Conservation (phyloP, 257 asterid genomes). For the Fraxinus excelsior region DNA sequence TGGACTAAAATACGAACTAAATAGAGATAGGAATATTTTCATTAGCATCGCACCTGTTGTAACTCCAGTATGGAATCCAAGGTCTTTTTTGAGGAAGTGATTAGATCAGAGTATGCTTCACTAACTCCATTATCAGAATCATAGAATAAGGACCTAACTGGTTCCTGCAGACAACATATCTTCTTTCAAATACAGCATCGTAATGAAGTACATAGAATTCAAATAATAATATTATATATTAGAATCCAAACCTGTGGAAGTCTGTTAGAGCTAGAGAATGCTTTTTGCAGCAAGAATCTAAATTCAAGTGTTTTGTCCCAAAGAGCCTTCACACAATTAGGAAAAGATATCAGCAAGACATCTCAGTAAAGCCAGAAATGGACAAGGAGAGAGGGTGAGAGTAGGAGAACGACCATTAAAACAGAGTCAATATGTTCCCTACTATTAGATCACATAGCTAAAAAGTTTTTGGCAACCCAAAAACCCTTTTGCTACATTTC, state of each 20-base stretch:
- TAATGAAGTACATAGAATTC: conserved; percentile 1
- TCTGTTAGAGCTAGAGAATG: conserved; percentile 79
- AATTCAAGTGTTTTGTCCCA: conserved; percentile 96
- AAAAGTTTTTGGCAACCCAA: neutral
- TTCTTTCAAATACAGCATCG: conserved; percentile 21
- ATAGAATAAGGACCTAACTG: conserved; percentile 65
- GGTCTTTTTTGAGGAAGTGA: conserved; percentile 72
- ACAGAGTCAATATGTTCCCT: neutral
- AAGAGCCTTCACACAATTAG: conserved; percentile 59
- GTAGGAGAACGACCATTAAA: neutral
- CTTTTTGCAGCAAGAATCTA: conserved; percentile 87
- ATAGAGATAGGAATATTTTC: neutral
- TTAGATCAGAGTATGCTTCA: conserved; percentile 76
- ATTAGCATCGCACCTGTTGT: conserved; percentile 69
- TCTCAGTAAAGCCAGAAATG: too few relatives aligned
- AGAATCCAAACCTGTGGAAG: conserved; percentile 78
- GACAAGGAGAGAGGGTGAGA: neutral
- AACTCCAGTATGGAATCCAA: conserved; percentile 71
- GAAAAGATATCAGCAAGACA: conserved; percentile 27
- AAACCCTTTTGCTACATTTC: neutral
- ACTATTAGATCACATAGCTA: neutral
- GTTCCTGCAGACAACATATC: conserved; percentile 55
- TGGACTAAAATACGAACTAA: too few relatives aligned
- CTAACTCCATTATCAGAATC: conserved; percentile 42
- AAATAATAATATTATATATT: neutral